A percentile compares a stretch with the other conserved stretches of the same genome.
Conservation (phyloP, 1,139 yeast species). For the Hansenula sp. region DNA sequence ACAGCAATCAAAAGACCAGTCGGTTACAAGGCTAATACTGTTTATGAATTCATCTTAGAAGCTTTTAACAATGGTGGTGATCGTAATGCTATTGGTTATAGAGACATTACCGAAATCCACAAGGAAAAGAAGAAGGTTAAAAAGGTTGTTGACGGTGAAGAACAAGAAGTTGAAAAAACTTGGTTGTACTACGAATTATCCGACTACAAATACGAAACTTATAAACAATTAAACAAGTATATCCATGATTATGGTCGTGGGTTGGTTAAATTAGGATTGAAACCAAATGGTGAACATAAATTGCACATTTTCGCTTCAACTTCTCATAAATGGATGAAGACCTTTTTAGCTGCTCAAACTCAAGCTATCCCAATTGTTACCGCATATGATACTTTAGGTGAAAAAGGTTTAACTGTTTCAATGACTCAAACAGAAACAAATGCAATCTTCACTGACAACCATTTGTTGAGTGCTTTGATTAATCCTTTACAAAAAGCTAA, state of each 20-base stretch:
- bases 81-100: constrained; percentile 68
- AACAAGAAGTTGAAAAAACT: constrained; percentile 66
- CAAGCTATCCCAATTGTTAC: constrained; percentile 88
- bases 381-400: constrained; percentile 96
- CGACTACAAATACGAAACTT: constrained; percentile 63
- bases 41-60: constrained; percentile 68
- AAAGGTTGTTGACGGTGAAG: constrained; percentile 76
- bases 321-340: constrained; percentile 86
- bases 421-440: constrained; percentile 73
- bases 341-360: constrained; percentile 70
- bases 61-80: constrained; percentile 55
- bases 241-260: constrained; percentile 69
- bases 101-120: constrained; percentile 71
- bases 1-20: constrained; percentile 52
- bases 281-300: constrained; percentile 55
- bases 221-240: constrained; percentile 46
- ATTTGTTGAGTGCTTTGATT: constrained; percentile 58
- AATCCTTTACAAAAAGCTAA: constrained; percentile 69
- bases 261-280: constrained; percentile 66
- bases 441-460: constrained; percentile 81
- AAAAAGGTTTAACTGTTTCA: constrained; percentile 84
- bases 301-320: constrained; percentile 85
- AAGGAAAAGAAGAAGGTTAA: constrained; percentile 70
- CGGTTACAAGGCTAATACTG: constrained; percentile 57
- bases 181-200: constrained; percentile 86